Conservation (phyloP, 2,329 filamentous ascomycete genomes). For the Fusarium hostae region DNA sequence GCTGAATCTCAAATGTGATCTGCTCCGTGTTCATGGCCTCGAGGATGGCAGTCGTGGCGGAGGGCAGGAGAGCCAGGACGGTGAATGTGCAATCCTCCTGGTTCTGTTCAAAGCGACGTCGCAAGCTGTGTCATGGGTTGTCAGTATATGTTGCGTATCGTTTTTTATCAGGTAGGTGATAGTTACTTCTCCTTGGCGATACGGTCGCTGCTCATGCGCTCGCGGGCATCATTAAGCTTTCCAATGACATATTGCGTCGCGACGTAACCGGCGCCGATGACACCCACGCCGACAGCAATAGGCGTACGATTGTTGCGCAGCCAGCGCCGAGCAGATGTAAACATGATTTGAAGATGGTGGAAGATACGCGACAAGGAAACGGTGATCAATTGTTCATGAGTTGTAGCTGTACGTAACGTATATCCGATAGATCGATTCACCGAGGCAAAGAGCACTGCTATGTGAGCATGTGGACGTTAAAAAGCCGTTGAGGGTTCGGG, state of each 20-base stretch:
- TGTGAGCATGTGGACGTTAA: conserved; percentile 20
- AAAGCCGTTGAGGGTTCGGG: conserved; percentile 10
- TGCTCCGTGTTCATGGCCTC: conserved; percentile 90
- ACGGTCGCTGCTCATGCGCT: conserved; percentile 95
- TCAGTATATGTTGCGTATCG: conserved; percentile 3
- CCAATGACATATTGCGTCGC: conserved; percentile 91
- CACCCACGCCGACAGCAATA: conserved; percentile 86
- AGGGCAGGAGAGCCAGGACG: conserved; percentile 93
- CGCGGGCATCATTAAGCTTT: conserved; percentile 91
- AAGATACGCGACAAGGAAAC: not conserved
- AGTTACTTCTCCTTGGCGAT: conserved; percentile 95
- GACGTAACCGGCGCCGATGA: conserved; percentile 90
- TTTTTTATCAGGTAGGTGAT: not conserved
- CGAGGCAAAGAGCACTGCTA: not conserved
- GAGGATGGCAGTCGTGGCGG: conserved; percentile 88
- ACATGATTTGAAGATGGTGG: conserved; percentile 57
- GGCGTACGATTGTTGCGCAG: conserved; percentile 90
- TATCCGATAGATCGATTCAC: conserved; percentile 2
- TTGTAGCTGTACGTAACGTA: conserved; percentile 1
- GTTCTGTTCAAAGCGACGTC: conserved; percentile 97
- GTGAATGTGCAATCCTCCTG: conserved; percentile 99
- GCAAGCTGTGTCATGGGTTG: conserved; percentile 69
- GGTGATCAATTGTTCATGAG: conserved; percentile 34
- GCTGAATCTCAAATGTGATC: conserved; percentile 92
- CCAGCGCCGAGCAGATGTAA: conserved; percentile 85